Conservation (phyloP, 148 eudicot species). For the Salicornia ramosissima region DNA sequence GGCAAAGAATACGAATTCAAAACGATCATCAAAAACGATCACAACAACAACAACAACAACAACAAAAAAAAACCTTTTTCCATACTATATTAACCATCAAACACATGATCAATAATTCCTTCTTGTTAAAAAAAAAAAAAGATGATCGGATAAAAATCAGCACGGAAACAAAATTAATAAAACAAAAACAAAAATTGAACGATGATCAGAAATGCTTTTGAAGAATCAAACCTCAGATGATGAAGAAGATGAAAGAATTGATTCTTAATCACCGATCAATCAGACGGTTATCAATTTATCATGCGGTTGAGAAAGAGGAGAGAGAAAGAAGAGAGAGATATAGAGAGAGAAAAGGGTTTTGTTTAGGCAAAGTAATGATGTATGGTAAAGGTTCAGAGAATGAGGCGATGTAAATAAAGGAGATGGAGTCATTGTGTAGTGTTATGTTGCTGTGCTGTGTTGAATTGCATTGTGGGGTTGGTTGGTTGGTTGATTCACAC, state of each 20-base stretch:
- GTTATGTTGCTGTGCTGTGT: background rate
- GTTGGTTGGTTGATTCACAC: slow-evolving; percentile 20
- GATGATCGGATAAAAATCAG: too few species aligned
- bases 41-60: background rate
- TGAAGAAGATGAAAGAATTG: background rate
- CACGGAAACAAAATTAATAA: too few species aligned
- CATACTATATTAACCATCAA: too few species aligned
- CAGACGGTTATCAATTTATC: slow-evolving; percentile 24
- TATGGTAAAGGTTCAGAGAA: slow-evolving; percentile 19
- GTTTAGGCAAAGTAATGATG: background rate
- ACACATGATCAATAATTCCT: too few species aligned
- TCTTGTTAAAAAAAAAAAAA: too few species aligned
- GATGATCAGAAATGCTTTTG: too few species aligned
- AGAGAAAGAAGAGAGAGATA: too few species aligned
- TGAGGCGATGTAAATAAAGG: slow-evolving; percentile 22
- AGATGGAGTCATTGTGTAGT: background rate
- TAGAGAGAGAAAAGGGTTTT: background rate
- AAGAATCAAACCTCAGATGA: slow-evolving; percentile 22
- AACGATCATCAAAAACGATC: background rate
- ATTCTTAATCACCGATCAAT: slow-evolving; percentile 6
- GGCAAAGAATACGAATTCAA: background rate
- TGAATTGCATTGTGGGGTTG: background rate
- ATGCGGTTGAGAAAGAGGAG: slow-evolving; percentile 17
- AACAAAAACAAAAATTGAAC: too few species aligned
- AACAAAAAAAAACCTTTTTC: too few species aligned